phyloP scores from a whole-genome alignment of 441 rosid species.

The Brassica hybrid region DNA sequence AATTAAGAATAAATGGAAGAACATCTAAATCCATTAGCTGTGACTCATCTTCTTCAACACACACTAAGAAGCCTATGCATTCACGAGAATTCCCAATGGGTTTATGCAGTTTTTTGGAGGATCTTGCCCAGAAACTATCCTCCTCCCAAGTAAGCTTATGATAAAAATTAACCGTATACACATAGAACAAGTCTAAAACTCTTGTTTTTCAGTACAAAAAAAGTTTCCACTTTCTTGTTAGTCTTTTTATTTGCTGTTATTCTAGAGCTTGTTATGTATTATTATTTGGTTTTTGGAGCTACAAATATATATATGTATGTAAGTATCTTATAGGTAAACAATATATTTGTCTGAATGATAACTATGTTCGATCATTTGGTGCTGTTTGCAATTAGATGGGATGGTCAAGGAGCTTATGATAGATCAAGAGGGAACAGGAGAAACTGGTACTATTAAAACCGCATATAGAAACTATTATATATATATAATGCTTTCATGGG shows the following conservation, averaged over 20 bases:
- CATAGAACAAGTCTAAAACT: not conserved
- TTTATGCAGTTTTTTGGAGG: constrained; percentile 99
- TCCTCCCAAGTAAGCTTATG: constrained; percentile 87
- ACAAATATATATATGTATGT: not conserved
- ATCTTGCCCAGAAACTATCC: constrained; percentile 98
- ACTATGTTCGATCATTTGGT: constrained; percentile 5
- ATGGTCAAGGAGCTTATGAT: constrained; percentile 93
- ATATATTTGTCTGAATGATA: not conserved
- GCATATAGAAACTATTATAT: constrained; percentile 1
- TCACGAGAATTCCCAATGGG: constrained; percentile 92
- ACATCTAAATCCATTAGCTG: constrained; percentile 73
- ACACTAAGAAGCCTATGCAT: constrained; percentile 90
- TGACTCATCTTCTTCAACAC: constrained; percentile 98
- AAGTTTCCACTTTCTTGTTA: constrained; percentile 1
- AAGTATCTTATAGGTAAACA: constrained; percentile 4
- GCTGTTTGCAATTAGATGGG: constrained; percentile 67
- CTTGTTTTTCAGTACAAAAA: not conserved
- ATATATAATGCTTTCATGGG: not conserved
- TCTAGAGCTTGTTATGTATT: constrained; percentile 5
- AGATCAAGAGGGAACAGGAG: constrained; percentile 97
- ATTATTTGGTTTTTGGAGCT: constrained; percentile 22
- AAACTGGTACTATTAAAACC: constrained; percentile 67
- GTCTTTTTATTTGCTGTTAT: not conserved
- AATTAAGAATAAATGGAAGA: constrained; percentile 66
- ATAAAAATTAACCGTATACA: not conserved